phyloP scores from a whole-genome alignment of 1,284 basidiomycete species.

The Leccinum subrobustum region DNA sequence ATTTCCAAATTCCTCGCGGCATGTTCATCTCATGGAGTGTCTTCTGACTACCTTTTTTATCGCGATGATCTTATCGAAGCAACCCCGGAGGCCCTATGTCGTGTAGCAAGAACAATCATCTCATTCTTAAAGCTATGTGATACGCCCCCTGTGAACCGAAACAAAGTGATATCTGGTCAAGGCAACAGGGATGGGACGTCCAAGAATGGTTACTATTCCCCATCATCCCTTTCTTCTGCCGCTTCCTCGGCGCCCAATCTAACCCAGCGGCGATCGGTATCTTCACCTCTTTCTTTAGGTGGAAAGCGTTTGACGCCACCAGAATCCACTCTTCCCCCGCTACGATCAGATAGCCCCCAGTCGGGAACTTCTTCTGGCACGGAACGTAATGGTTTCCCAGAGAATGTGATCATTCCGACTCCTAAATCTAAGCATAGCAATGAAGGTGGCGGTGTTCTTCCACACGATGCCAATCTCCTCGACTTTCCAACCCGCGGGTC shows the following conservation, averaged over 20 bases:
- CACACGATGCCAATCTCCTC: slow-evolving; percentile 26
- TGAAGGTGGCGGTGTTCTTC: slow-evolving; percentile 32
- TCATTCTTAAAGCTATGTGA: slow-evolving; percentile 64
- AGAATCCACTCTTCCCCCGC: slow-evolving; percentile 47
- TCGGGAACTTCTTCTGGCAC: slow-evolving; percentile 34
- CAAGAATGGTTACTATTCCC: slow-evolving; percentile 34
- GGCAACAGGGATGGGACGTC: slow-evolving; percentile 23
- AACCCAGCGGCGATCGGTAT: slow-evolving; percentile 29
- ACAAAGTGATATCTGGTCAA: slow-evolving; percentile 45
- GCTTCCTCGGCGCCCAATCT: slow-evolving; percentile 68
- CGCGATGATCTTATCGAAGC: slow-evolving; percentile 66
- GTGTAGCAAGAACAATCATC: slow-evolving; percentile 68
- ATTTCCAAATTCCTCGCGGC: slow-evolving; percentile 73
- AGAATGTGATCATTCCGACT: slow-evolving; percentile 39
- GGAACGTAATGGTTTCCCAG: slow-evolving; percentile 29
- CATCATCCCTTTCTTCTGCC: slow-evolving; percentile 36
- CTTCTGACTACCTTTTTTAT: slow-evolving; percentile 63
- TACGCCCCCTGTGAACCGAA: slow-evolving; percentile 42
- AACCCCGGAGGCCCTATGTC: slow-evolving; percentile 56
- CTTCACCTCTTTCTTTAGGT: slow-evolving; percentile 31
- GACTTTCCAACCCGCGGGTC: slow-evolving; percentile 31
- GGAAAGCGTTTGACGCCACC: slow-evolving; percentile 55
- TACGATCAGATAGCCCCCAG: slow-evolving; percentile 54
- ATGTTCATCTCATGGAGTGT: slow-evolving; percentile 62
- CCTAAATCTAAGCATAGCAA: slow-evolving; percentile 38